Base-by-base conservation (phyloP, 176 grass and related monocot species). In the Thalia dealbata region DNA sequence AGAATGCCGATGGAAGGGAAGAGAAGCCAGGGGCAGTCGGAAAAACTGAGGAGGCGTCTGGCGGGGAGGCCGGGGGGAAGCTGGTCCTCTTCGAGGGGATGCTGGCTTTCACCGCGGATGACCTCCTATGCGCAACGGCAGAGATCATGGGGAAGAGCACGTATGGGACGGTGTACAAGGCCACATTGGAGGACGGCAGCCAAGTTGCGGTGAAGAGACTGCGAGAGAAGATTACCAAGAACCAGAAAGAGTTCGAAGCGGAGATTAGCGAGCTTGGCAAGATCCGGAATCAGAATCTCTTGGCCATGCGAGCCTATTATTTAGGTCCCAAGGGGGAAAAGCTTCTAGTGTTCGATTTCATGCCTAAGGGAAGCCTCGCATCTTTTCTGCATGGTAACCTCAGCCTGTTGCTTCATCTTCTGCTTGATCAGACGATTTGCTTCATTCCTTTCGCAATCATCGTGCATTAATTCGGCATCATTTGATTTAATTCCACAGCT, bases 61-160 rank as follows among this genome's bases (percentile, higher is more conserved):
- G 61, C 61, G 26, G 61, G 59, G 59, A 62, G 59, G 19, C 4
- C 59, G 22, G 59, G 11, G 61, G 61, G 23, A 64, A 64, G 61
- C 61, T 64, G 61, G 61, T 64, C 8, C 61, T 27, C 61, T 28
- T 64, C 23, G 61, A 64, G 24, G 61, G 61, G 22, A 21, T 23
- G 23, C 6, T 18, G 61, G 61, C 61, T 0, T 64, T 64, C 61
- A 12, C 22, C 0, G 61, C 61, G 22, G 61, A 64, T 14, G 61
- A 64, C 21, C 61, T 64, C 61, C 24, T 64, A 24, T 64, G 61
- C 12, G 61, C 61, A 23, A 64, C 61, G 22, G 61, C 61, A 1
- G 61, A 64, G 61, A 64, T 64, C 61, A 64, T 64, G 61, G 61
- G 61, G 22, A 64, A 64, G 61, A 64, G 61, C 61, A 64, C 61